These are phyloP conservation scores for Cercospora nicotianae DNA, from an alignment of 2,329 filamentous ascomycete species.

Conservation along the genomic window DNA sequence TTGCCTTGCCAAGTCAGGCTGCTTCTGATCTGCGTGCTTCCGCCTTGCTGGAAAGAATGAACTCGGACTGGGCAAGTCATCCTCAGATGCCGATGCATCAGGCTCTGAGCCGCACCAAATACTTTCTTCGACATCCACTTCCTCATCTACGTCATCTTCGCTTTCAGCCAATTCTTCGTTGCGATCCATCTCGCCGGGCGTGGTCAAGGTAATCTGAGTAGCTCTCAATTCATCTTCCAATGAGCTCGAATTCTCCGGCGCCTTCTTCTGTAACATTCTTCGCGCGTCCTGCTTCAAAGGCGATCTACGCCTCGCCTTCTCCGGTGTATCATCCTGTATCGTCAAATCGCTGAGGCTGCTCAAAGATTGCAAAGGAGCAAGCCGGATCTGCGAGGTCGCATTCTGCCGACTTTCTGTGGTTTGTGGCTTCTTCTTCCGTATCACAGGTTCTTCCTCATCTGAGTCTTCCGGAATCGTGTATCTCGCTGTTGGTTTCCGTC, in stretches of 20 bases:
- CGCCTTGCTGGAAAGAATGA: conserved; percentile 28
- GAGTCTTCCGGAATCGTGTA: conserved; percentile 20
- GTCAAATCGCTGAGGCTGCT: conserved; percentile 9
- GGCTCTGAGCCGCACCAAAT: conserved; percentile 37
- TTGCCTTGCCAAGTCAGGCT: conserved; percentile 17
- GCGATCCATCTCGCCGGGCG: neutral
- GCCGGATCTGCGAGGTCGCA: conserved; percentile 20
- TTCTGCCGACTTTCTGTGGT: neutral
- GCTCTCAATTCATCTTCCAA: neutral
- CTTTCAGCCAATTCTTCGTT: neutral
- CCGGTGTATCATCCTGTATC: conserved; percentile 15
- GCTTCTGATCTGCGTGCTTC: conserved; percentile 4
- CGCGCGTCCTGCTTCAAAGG: conserved; percentile 6
- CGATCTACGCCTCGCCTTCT: conserved; percentile 12
- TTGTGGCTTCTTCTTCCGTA: neutral
- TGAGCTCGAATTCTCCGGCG: no score
- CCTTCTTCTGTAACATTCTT: conserved; percentile 3
- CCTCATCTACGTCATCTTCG: conserved; percentile 11
- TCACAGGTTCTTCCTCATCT: conserved; percentile 17
- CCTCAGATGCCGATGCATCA: conserved; percentile 28
- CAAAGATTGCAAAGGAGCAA: conserved; percentile 23
- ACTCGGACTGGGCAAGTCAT: conserved; percentile 33
- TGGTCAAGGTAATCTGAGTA: neutral
- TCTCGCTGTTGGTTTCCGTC: conserved; percentile 12
- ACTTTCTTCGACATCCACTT: conserved; percentile 38